A percentile compares a stretch with the other conserved stretches of the same genome.
phyloP scores from a whole-genome alignment of 139 green algal genomes.

The Tetratostichococcus sp. region DNA sequence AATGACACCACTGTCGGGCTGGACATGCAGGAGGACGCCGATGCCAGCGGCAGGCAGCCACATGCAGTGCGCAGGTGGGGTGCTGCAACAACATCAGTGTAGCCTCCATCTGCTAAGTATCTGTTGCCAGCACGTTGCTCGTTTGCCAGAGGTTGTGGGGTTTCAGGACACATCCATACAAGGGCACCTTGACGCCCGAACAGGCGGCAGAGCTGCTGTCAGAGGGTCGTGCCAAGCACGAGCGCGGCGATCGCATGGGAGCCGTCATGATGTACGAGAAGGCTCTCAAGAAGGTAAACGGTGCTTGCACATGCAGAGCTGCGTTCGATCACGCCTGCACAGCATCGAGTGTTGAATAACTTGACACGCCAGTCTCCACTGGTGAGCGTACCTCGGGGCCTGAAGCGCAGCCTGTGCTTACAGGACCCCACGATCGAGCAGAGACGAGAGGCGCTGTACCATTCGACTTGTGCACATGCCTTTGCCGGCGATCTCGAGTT shows the following conservation, averaged over 20 bases:
- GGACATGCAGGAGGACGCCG: background rate
- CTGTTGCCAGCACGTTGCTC: too few relatives aligned
- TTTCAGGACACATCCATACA: too few relatives aligned
- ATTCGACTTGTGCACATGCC: slow-evolving; percentile 60
- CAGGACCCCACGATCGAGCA: slow-evolving; percentile 39
- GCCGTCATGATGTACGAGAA: slow-evolving; percentile 67
- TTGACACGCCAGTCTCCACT: too few relatives aligned
- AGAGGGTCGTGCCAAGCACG: slow-evolving; percentile 33
- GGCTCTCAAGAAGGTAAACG: slow-evolving; percentile 33
- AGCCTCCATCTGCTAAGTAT: too few relatives aligned
- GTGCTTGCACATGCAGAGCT: too few relatives aligned
- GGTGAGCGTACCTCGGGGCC: too few relatives aligned
- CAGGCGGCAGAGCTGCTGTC: slow-evolving; percentile 28
- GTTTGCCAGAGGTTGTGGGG: too few relatives aligned
- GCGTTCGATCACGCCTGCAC: too few relatives aligned
- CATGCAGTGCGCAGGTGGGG: background rate
- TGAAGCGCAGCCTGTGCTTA: background rate
- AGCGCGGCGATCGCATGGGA: slow-evolving; percentile 51
- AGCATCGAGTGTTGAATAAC: too few relatives aligned
- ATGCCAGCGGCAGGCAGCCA: too few relatives aligned
- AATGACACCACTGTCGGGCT: too few relatives aligned
- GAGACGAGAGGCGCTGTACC: slow-evolving; percentile 51
- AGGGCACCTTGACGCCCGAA: background rate
- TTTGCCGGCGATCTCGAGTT: slow-evolving; percentile 77
- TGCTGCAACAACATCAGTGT: background rate